Evolutionary conservation across 2,329 filamentous ascomycete genomes (phyloP).

Genomic region (Colletotrichum sp.): DNA sequence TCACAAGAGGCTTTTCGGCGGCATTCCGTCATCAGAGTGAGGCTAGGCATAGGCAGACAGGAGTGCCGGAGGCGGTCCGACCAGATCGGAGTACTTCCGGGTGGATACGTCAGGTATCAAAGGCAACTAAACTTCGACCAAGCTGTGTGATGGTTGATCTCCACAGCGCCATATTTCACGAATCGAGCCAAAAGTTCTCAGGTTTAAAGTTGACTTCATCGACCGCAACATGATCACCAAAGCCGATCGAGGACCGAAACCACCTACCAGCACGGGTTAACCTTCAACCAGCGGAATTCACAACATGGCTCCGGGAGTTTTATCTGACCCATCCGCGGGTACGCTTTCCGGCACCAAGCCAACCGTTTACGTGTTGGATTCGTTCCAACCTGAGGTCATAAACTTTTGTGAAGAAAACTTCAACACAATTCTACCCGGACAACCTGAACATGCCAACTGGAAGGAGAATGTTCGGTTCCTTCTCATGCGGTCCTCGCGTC

Average conservation of each 20-base stretch:
- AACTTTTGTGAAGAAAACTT: constrained; percentile 39
- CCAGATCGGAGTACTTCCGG: background rate
- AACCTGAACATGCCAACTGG: constrained; percentile 41
- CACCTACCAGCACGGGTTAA: background rate
- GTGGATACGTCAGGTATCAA: background rate
- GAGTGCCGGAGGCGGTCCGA: background rate
- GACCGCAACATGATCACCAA: background rate
- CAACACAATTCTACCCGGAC: constrained; percentile 37
- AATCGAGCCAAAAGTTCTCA: background rate
- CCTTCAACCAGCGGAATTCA: background rate
- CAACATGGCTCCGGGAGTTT: background rate
- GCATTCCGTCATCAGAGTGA: background rate
- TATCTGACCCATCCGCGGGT: background rate
- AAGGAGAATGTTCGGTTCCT: constrained; percentile 41
- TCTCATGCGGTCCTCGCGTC: constrained; percentile 37
- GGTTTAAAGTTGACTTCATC: background rate
- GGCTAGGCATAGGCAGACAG: background rate
- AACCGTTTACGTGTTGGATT: constrained; percentile 44
- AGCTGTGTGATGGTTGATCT: background rate
- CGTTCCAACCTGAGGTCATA: constrained; percentile 38
- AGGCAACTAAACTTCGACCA: background rate
- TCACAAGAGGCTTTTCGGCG: background rate
- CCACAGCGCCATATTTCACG: background rate
- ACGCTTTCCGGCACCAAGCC: constrained; percentile 28
- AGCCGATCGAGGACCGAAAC: background rate